Evolutionary conservation across 2,329 filamentous ascomycete genomes (phyloP), one percentile per base, ranked within the genome.

Genomic region (Colletotrichum lentis): DNA sequence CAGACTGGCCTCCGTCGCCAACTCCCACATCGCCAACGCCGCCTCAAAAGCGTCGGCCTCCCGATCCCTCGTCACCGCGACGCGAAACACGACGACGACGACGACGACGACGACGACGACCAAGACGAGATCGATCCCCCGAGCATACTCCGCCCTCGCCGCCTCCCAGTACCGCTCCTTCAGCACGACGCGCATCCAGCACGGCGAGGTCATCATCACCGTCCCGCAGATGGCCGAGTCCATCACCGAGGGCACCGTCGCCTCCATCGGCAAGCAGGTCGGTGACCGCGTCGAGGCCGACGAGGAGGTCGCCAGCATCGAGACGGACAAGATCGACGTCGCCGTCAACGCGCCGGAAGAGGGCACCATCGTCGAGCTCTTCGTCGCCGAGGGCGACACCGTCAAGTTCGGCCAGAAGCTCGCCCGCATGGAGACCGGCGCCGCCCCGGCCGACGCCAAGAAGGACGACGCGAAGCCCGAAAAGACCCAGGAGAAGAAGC

Each of bases 281-380:
- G 76, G 76, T 50, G 75, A 77, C 39, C 66, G 62, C 27, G 70
- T 77, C 20, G 75, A 77, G 47, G 71, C 70, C 35, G 76, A 77
- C 50, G 76, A 77, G 53, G 76, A 77, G 55, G 69, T 77, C 22
- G 75, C 74, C 22, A 77, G 72, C 61, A 76, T 77, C 64, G 76
- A 77, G 69, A 77, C 76, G 1, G 76, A 77, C 72, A 77, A 77
- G 73, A 77, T 77, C 7, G 76, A 77, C 47, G 71, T 77, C 27
- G 71, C 75, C 2, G 75, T 77, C 12, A 75, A 72, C 62, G 73
- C 75, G 5, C 71, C 69, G 24, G 72, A 76, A 50, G 65, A 65
- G 5, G 76, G 72, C 16, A 64, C 72, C 14, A 68, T 77, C 1
- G 72, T 71, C 31, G 75, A 77, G 69, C 72, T 75, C 24, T 75